These are phyloP conservation scores for Pichia sp. DNA, from an alignment of 1,139 yeast genomes.

Conservation along the genomic window DNA sequence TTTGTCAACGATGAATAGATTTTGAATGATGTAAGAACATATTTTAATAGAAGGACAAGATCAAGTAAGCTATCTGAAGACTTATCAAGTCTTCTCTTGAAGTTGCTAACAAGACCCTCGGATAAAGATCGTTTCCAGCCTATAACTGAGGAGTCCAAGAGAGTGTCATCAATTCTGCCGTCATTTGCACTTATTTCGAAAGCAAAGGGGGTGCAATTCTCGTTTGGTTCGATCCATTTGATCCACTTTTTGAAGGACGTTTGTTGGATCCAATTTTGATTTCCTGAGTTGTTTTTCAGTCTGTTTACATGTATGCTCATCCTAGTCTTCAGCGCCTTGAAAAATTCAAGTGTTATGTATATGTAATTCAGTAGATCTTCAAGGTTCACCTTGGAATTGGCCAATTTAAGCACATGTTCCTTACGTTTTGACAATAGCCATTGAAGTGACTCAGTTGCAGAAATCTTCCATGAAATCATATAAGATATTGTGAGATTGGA, in stretches of 20 bases:
- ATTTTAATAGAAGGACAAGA: conserved; percentile 15
- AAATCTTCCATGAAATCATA: conserved; percentile 14
- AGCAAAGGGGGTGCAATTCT: conserved; percentile 13
- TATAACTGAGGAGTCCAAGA: conserved; percentile 4
- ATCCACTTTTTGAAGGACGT: conserved; percentile 21
- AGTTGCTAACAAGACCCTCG: conserved; percentile 2
- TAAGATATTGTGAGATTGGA: conserved; percentile 20
- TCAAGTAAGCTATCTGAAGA: conserved; percentile 9
- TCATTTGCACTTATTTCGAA: conserved; percentile 10
- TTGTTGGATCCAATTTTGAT: conserved; percentile 19
- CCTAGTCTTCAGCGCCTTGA: conserved; percentile 18
- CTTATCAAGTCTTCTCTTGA: conserved; percentile 1
- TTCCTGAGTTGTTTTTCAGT: conserved; percentile 15
- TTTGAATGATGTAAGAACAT: conserved; percentile 22
- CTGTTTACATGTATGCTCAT: conserved; percentile 17
- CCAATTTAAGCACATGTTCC: conserved; percentile 4
- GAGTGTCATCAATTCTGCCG: conserved; percentile 5
- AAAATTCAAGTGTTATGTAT: conserved; percentile 23
- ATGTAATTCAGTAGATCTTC: conserved; percentile 21
- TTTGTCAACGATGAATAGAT: conserved; percentile 24
- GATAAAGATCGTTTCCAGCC: conserved; percentile 18
- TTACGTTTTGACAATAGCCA: conserved; percentile 20
- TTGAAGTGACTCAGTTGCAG: conserved; percentile 17
- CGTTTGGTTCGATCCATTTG: conserved; percentile 18
- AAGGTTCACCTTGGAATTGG: conserved; percentile 8